Evolutionary conservation across 2,329 filamentous ascomycete genomes (phyloP).

Genomic region (Colletotrichum horii): DNA sequence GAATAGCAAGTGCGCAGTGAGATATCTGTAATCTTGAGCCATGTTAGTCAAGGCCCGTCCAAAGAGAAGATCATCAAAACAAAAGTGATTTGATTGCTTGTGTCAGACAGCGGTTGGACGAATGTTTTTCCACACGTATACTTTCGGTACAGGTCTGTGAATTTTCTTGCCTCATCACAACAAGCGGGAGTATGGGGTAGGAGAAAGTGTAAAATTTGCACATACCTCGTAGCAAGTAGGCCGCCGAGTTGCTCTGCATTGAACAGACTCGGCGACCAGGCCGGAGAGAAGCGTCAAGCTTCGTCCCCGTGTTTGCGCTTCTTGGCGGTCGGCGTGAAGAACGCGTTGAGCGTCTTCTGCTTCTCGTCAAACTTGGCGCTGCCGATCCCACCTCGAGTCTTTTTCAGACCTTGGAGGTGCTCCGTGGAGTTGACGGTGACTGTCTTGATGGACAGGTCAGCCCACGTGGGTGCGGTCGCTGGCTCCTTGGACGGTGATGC

Average conservation of each 20-base stretch:
- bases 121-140: conserved; percentile 70
- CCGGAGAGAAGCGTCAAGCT: conserved; percentile 2
- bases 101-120: conserved; percentile 87
- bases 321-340: conserved; percentile 64
- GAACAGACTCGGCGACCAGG: not conserved
- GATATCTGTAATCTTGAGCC: not conserved
- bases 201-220: conserved; percentile 20
- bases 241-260: not conserved
- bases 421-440: conserved; percentile 70
- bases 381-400: conserved; percentile 83
- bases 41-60: not conserved
- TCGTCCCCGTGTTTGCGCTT: conserved; percentile 47
- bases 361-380: conserved; percentile 76
- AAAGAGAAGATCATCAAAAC: not conserved
- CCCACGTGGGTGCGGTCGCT: conserved; percentile 38
- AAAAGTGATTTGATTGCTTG: conserved; percentile 13
- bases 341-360: conserved; percentile 78
- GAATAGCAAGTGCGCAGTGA: too few relatives aligned
- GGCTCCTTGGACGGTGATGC: not conserved
- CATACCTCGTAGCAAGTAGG: conserved; percentile 41
- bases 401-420: conserved; percentile 77
- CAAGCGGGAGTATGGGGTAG: conserved; percentile 41
- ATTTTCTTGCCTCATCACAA: conserved; percentile 73
- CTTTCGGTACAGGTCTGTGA: conserved; percentile 88
- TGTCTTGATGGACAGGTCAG: conserved; percentile 51